These are phyloP conservation scores for Fragaria nilgerrensis DNA, from an alignment of 306 rosid species.

Conservation along the genomic window DNA sequence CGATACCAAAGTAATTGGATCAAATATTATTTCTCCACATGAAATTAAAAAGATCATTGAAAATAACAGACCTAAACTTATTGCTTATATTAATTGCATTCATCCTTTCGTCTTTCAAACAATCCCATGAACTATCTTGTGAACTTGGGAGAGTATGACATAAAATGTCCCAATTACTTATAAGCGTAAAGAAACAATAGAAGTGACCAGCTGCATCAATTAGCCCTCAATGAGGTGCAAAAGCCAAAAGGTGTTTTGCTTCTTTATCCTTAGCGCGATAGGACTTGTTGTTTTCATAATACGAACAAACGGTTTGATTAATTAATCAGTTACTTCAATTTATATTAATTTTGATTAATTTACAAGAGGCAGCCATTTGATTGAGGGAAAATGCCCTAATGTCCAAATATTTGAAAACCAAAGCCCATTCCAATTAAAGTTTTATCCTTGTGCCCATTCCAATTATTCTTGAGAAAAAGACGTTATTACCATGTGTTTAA, in stretches of 20 bases:
- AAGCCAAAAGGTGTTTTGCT: background rate
- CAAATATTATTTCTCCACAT: too few species aligned
- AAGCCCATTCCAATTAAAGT: too few species aligned
- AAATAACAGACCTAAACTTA: too few species aligned
- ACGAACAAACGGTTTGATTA: background rate
- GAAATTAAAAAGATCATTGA: too few species aligned
- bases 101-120: background rate
- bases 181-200: background rate
- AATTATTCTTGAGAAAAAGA: too few species aligned
- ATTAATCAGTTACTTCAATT: background rate
- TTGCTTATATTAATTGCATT: background rate
- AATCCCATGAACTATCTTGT: background rate
- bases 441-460: too few species aligned
- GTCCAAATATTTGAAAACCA: too few species aligned
- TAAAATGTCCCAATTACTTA: background rate
- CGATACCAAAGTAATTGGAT: too few species aligned
- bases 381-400: too few species aligned
- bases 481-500: too few species aligned
- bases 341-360: too few species aligned
- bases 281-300: background rate
- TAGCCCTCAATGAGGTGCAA: background rate
- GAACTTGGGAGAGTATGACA: background rate
- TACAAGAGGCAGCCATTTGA: slow-evolving; percentile 9
- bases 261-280: background rate
- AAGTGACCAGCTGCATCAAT: background rate